A percentile compares a stretch with the other conserved stretches of the same genome.
Evolutionary conservation across 2,329 filamentous ascomycete genomes (phyloP).

Genomic region (Nigrospora sphaerica): DNA sequence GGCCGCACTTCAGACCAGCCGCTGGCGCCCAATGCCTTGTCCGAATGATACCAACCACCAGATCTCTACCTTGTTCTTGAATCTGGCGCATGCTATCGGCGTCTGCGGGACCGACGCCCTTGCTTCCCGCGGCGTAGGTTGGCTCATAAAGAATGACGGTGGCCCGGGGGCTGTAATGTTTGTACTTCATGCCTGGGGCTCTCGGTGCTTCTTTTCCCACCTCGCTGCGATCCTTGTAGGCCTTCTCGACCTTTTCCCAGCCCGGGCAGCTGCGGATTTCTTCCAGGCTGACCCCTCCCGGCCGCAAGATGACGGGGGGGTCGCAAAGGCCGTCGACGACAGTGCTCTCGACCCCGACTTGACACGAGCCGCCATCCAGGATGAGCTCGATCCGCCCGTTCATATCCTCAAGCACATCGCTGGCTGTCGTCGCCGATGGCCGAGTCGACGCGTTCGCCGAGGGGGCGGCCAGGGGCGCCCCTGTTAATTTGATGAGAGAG

Average conservation of each 20-base stretch:
- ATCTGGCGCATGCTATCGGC: slow-evolving; percentile 10
- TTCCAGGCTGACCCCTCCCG: slow-evolving; percentile 81
- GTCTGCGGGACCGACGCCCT: slow-evolving; percentile 29
- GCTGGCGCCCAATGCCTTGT: slow-evolving; percentile 45
- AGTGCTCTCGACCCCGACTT: slow-evolving; percentile 91
- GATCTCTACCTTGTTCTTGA: not conserved
- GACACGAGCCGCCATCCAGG: slow-evolving; percentile 79
- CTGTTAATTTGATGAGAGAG: slow-evolving; percentile 74
- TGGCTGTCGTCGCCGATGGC: slow-evolving; percentile 83
- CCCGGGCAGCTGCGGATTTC: slow-evolving; percentile 66
- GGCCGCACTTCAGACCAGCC: slow-evolving; percentile 29
- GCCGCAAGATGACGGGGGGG: slow-evolving; percentile 76
- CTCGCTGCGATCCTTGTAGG: slow-evolving; percentile 71
- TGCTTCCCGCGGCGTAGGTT: slow-evolving; percentile 23
- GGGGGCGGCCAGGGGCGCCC: slow-evolving; percentile 77
- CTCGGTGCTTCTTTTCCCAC: slow-evolving; percentile 60
- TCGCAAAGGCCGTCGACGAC: slow-evolving; percentile 84
- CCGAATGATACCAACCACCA: slow-evolving; percentile 43
- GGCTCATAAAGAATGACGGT: slow-evolving; percentile 76
- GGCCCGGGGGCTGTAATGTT: slow-evolving; percentile 91
- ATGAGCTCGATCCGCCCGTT: slow-evolving; percentile 77
- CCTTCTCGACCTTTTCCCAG: slow-evolving; percentile 73
- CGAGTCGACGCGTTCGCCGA: slow-evolving; percentile 93
- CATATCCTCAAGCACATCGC: slow-evolving; percentile 83
- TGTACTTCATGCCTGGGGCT: slow-evolving; percentile 98